phyloP scores from a whole-genome alignment of 805 yeast genomes.

The Monosporozyma servazzii region DNA sequence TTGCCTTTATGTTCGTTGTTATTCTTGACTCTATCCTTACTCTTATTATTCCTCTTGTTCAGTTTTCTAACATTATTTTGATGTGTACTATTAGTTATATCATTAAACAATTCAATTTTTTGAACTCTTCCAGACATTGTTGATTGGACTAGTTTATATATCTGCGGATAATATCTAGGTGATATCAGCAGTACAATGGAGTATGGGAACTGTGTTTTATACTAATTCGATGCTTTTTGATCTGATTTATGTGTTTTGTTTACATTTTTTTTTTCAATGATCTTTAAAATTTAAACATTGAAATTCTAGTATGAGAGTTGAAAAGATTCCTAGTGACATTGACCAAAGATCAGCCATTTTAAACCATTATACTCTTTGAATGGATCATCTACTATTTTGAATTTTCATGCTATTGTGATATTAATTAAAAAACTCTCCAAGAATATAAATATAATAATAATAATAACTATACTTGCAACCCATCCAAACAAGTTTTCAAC shows the following conservation, averaged over 20 bases:
- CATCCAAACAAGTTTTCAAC: too few relatives aligned
- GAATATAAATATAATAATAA: too few relatives aligned
- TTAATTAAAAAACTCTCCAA: too few relatives aligned
- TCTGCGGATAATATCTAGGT: neutral
- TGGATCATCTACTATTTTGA: too few relatives aligned
- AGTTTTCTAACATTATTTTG: neutral
- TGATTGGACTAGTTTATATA: neutral
- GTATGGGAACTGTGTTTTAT: neutral
- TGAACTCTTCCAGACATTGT: neutral
- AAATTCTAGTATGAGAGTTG: neutral
- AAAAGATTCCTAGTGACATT: neutral
- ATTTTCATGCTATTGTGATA: too few relatives aligned
- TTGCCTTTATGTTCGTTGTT: neutral
- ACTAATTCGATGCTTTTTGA: neutral
- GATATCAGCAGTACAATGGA: neutral
- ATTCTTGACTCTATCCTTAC: neutral
- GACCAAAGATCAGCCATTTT: too few relatives aligned
- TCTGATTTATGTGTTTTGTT: neutral
- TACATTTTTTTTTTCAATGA: neutral
- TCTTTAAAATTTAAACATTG: neutral
- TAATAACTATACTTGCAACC: too few relatives aligned
- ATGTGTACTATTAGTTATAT: neutral
- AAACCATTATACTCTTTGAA: too few relatives aligned
- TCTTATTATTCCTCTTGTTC: neutral
- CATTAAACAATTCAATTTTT: neutral